Evolutionary conservation across 2,329 filamentous ascomycete genomes (phyloP).

Genomic region (Microcyclosporella mali): DNA sequence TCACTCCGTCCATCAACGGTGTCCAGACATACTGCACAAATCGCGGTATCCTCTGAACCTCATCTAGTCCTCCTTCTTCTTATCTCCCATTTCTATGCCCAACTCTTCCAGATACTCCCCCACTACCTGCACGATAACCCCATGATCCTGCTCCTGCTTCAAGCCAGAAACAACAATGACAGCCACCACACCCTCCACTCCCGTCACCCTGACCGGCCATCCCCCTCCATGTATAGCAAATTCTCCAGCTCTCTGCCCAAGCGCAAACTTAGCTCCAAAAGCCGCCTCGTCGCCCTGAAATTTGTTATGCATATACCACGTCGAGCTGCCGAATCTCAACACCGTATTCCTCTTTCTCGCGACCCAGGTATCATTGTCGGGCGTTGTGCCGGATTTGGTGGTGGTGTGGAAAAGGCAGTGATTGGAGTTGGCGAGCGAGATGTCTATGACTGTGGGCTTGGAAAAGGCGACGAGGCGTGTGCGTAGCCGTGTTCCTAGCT

Average conservation of each 20-base stretch:
- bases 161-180: conserved; percentile 71
- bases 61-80: conserved; percentile 34
- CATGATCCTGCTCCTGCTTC: conserved; percentile 72
- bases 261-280: conserved; percentile 60
- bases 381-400: conserved; percentile 59
- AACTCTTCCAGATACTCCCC: conserved; percentile 44
- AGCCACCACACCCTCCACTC: conserved; percentile 69
- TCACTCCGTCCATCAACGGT: too few relatives aligned
- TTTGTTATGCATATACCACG: conserved; percentile 67
- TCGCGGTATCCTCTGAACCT: too few relatives aligned
- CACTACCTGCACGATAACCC: conserved; percentile 65
- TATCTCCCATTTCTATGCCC: conserved; percentile 29
- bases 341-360: conserved; percentile 66
- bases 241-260: conserved; percentile 50
- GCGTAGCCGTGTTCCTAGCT: conserved; percentile 59
- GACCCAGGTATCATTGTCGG: conserved; percentile 55
- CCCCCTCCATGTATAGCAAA: conserved; percentile 77
- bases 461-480: conserved; percentile 53
- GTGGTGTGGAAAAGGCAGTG: conserved; percentile 60
- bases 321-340: conserved; percentile 61
- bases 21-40: too few relatives aligned
- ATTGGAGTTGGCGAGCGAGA: conserved; percentile 51
- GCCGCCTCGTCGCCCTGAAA: conserved; percentile 56
- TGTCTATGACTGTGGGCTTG: conserved; percentile 57
- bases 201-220: conserved; percentile 63